Evolutionary conservation across 108 stramenopile species (phyloP).

Genomic region (Nitzschia sp.): DNA sequence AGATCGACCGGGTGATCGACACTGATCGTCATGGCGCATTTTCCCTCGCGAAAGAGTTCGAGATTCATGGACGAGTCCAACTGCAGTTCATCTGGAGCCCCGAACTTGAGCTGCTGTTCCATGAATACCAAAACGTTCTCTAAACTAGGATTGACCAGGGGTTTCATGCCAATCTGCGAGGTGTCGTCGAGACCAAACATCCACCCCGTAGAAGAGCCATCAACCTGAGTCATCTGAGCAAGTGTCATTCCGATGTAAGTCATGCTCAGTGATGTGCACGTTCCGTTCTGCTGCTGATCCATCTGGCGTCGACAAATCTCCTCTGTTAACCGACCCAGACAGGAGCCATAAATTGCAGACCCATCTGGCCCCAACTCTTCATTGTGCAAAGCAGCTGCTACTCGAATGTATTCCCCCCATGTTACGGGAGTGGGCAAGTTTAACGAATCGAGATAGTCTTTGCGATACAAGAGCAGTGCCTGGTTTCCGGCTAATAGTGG

Average conservation of each 20-base stretch:
- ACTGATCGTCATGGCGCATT: slow-evolving; percentile 32
- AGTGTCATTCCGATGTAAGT: slow-evolving; percentile 33
- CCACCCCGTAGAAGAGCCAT: slow-evolving; percentile 42
- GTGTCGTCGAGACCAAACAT: slow-evolving; percentile 36
- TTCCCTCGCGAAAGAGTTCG: slow-evolving; percentile 24
- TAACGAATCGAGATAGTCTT: slow-evolving; percentile 39
- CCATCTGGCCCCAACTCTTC: slow-evolving; percentile 10
- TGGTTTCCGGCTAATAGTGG: slow-evolving; percentile 40
- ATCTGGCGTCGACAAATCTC: slow-evolving; percentile 12
- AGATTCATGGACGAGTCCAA: slow-evolving; percentile 25
- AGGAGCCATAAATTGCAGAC: slow-evolving; percentile 19
- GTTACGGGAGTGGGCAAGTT: slow-evolving; percentile 39
- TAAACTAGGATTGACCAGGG: slow-evolving; percentile 32
- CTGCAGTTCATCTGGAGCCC: slow-evolving; percentile 13
- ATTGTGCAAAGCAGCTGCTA: slow-evolving; percentile 34
- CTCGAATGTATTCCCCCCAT: slow-evolving; percentile 39
- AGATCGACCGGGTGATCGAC: slow-evolving; percentile 19
- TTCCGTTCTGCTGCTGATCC: neutral
- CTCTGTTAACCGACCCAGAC: slow-evolving; percentile 30
- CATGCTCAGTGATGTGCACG: slow-evolving; percentile 28
- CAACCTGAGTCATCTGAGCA: slow-evolving; percentile 38
- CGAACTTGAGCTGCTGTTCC: slow-evolving; percentile 24
- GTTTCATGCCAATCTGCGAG: neutral
- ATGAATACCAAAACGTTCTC: slow-evolving; percentile 19
- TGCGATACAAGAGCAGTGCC: slow-evolving; percentile 40